Evolutionary conservation across 306 rosid genomes (phyloP), one percentile per base, ranked within the genome.

Genomic region (Prunus mume): DNA sequence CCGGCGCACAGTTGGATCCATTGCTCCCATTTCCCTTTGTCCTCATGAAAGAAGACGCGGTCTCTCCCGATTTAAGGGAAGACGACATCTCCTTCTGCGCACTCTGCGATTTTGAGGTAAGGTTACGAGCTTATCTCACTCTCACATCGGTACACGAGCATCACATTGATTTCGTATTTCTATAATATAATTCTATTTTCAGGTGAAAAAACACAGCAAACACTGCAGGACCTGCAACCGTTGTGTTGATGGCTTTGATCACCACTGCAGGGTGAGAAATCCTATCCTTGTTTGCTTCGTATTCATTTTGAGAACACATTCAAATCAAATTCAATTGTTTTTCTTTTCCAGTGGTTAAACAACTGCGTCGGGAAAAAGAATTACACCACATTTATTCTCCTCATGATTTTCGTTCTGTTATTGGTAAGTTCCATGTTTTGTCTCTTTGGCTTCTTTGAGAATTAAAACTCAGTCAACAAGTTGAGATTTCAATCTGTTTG

Each of bases 191-290:
- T 67, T 72, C 63, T 57, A 66, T 56, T 68, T 72, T 69, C 84
- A 93, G 96, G 98, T 94, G 81, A 89, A 87, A 61, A 95, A 82
- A 74, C 89, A 80, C 54, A 89, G 99, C 79, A 95, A 95, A 83
- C 99, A 95, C 72, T 95, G 99, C 81, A 88, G 97, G 72, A 89
- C 97, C 62, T 95, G 98, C 84, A 92, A 95, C 83, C 93, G 97
- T 2, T 95, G 99, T 9, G 99, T 92, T 52, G 97, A 95, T 82
- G 97, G 97, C 43, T 92, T 95, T 56, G 99, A 95, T 86, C 99
- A 92, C 81, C 97, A 95, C 82, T 95, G 99, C 87, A 87, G 97
- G 91, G 97, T 95, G 46, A 79, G 88, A 61, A 68, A 17, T 30
- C 2, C 15, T 15, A 28, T 24, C 49, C 9, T 52, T 69, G 51